Conservation (phyloP, 2,329 filamentous ascomycete species). For the Onygenales sp. region DNA sequence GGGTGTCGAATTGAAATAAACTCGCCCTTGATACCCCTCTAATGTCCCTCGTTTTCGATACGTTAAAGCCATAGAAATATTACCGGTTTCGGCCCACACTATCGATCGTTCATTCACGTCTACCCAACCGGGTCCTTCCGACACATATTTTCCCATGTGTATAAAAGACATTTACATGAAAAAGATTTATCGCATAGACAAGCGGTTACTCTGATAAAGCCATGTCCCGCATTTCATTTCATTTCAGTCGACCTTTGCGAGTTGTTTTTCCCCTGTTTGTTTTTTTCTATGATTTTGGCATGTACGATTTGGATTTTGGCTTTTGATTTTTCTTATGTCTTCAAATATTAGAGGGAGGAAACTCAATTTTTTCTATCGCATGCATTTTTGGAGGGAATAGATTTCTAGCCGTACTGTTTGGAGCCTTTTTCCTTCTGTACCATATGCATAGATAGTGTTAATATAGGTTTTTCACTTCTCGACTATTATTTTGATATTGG, state of each 20-base stretch:
- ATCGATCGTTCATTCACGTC: background rate
- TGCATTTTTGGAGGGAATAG: constrained; percentile 8
- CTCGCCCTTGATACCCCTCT: background rate
- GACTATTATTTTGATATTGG: background rate
- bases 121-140: background rate
- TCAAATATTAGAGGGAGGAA: constrained; percentile 2
- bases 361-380: constrained; percentile 1
- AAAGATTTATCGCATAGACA: constrained; percentile 1
- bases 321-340: background rate
- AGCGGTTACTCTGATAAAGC: background rate
- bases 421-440: background rate
- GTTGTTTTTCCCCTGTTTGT: background rate
- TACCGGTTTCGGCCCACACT: background rate
- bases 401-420: constrained; percentile 3
- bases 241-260: background rate
- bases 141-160: background rate
- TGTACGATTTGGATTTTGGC: constrained; percentile 1
- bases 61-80: background rate
- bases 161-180: background rate
- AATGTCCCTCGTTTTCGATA: constrained; percentile 1
- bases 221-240: background rate
- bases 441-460: constrained; percentile 4
- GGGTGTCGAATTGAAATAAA: constrained; percentile 61
- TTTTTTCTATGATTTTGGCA: background rate
- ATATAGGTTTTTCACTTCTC: background rate